Conservation (phyloP, 2,329 filamentous ascomycete genomes). For the Truncatella angustata region DNA sequence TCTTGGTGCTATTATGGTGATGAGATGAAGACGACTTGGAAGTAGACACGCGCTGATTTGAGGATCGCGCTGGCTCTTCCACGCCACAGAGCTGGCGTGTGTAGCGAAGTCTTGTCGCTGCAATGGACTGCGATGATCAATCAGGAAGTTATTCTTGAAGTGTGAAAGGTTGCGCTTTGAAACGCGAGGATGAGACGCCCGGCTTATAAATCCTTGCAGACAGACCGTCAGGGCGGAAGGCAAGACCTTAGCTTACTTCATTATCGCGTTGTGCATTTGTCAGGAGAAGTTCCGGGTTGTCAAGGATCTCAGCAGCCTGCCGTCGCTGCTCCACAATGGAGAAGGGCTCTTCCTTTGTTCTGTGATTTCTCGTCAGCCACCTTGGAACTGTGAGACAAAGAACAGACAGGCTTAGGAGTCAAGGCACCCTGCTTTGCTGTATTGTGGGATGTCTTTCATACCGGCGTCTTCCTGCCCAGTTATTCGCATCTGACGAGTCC, state of each 20-base stretch:
- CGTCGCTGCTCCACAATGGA: conserved; percentile 41
- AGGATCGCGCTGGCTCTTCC: conserved; percentile 26
- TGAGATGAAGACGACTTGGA: not conserved
- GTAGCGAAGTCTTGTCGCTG: conserved; percentile 55
- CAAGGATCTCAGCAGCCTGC: conserved; percentile 52
- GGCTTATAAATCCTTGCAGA: too few relatives aligned
- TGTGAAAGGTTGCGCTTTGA: not conserved
- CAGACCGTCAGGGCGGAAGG: too few relatives aligned
- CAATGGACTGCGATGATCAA: conserved; percentile 45
- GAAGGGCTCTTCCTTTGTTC: conserved; percentile 36
- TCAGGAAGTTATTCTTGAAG: not conserved
- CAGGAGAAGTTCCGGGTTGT: conserved; percentile 57
- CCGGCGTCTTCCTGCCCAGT: not conserved
- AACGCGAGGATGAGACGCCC: not conserved
- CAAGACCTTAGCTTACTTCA: conserved; percentile 43
- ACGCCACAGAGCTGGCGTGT: conserved; percentile 55
- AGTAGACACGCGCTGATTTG: not conserved
- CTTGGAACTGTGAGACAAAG: not conserved
- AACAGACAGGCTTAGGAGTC: not conserved
- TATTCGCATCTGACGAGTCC: conserved; percentile 23
- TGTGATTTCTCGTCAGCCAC: not conserved
- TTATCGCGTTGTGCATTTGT: conserved; percentile 54
- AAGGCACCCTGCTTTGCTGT: not conserved
- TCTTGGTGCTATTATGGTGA: not conserved
- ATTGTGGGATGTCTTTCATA: not conserved